A percentile compares a stretch with the other conserved stretches of the same genome.
Conservation (phyloP, 148 eudicot genomes). For the Cornus florida region DNA sequence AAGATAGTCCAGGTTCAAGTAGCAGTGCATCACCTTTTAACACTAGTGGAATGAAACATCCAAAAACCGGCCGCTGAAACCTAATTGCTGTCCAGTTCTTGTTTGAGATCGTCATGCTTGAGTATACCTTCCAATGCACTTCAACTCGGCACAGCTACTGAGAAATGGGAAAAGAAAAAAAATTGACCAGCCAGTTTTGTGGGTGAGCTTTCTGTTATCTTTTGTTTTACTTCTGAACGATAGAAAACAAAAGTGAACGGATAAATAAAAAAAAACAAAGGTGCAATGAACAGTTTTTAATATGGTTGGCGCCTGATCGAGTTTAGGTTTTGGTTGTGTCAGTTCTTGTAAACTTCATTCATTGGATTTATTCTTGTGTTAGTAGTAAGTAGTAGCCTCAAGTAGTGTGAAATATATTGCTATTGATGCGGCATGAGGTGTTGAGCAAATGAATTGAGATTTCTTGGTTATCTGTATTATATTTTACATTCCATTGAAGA, state of each 20-base stretch:
- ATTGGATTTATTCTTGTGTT: constrained; percentile 93
- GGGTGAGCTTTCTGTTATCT: constrained; percentile 38
- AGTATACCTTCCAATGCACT: background rate
- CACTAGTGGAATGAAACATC: too few species aligned
- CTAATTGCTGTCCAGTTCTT: too few species aligned
- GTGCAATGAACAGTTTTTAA: background rate
- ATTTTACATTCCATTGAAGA: too few species aligned
- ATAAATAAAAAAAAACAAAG: background rate
- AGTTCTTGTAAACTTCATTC: constrained; percentile 48
- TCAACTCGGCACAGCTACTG: background rate
- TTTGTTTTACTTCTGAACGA: constrained; percentile 20
- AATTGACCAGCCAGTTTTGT: constrained; percentile 11
- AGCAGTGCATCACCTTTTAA: too few species aligned
- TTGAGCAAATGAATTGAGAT: background rate
- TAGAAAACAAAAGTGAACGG: constrained; percentile 20
- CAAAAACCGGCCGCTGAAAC: too few species aligned
- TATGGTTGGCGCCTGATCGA: constrained; percentile 13
- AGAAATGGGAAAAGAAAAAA: background rate
- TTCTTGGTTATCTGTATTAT: background rate
- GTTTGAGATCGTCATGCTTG: constrained; percentile 1
- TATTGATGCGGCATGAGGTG: background rate
- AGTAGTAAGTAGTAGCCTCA: too few species aligned
- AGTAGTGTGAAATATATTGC: constrained; percentile 29
- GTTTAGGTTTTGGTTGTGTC: constrained; percentile 19
- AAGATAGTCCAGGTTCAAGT: too few species aligned